Evolutionary conservation across 257 asterid species (phyloP).

Genomic region (Verbena officinalis): DNA sequence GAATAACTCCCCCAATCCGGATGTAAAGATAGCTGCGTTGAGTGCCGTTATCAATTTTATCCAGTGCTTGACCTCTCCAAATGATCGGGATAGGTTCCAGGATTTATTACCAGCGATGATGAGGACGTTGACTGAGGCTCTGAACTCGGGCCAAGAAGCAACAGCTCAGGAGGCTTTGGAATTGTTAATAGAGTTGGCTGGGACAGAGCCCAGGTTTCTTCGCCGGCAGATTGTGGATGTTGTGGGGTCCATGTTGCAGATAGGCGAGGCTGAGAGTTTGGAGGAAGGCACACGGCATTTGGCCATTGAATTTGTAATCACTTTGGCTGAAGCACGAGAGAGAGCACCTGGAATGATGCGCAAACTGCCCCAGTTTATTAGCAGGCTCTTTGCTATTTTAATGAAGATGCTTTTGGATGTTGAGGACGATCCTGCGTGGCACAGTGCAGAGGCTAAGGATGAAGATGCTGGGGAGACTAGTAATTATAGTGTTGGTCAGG

Average conservation of each 20-base stretch:
- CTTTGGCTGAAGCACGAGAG: slow-evolving; percentile 68
- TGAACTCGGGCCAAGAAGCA: slow-evolving; percentile 61
- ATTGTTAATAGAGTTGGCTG: slow-evolving; percentile 66
- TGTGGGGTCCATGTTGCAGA: slow-evolving; percentile 67
- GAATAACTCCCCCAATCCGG: slow-evolving; percentile 57
- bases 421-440: slow-evolving; percentile 73
- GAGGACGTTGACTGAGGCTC: slow-evolving; percentile 72
- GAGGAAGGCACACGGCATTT: slow-evolving; percentile 73
- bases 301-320: slow-evolving; percentile 70
- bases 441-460: slow-evolving; percentile 57
- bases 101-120: slow-evolving; percentile 70
- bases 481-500: slow-evolving; percentile 75
- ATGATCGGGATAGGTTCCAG: slow-evolving; percentile 67
- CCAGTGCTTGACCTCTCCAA: slow-evolving; percentile 52
- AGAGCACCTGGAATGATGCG: slow-evolving; percentile 85
- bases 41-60: slow-evolving; percentile 67
- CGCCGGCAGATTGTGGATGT: slow-evolving; percentile 70
- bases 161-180: slow-evolving; percentile 77
- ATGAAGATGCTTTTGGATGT: slow-evolving; percentile 68
- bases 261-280: slow-evolving; percentile 62
- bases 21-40: slow-evolving; percentile 72
- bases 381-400: slow-evolving; percentile 54
- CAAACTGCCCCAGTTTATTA: slow-evolving; percentile 69
- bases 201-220: slow-evolving; percentile 67
- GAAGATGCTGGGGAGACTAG: slow-evolving; percentile 79